Evolutionary conservation across 306 rosid genomes (phyloP).

Genomic region (Pyrus betulifolia): DNA sequence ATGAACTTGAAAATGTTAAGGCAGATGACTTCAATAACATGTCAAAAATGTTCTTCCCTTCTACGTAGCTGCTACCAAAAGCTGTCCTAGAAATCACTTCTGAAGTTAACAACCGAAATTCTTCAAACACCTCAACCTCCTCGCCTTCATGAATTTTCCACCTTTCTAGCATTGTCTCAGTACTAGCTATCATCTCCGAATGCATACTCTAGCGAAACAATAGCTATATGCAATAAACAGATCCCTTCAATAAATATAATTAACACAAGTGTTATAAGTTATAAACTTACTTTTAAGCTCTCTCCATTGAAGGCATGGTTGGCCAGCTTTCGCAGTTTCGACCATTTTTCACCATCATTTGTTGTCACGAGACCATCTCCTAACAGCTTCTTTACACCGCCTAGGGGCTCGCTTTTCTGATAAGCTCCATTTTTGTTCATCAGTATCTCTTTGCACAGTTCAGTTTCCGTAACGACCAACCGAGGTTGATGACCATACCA

Average conservation of each 20-base stretch:
- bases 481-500: constrained; percentile 24
- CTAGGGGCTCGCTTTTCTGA: not conserved
- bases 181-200: constrained; percentile 12
- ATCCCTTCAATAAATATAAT: no score
- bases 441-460: constrained; percentile 25
- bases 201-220: constrained; percentile 1
- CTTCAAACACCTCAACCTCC: constrained; percentile 20
- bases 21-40: not conserved
- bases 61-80: constrained; percentile 22
- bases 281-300: constrained; percentile 9
- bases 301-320: constrained; percentile 14
- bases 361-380: constrained; percentile 22
- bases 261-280: not conserved
- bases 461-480: constrained; percentile 19
- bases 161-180: constrained; percentile 12
- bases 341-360: constrained; percentile 18
- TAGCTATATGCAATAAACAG: not conserved
- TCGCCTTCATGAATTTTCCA: constrained; percentile 16
- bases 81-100: constrained; percentile 19
- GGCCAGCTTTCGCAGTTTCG: constrained; percentile 7
- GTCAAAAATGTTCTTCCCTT: constrained; percentile 21
- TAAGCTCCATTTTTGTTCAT: constrained; percentile 3
- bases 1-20: not conserved
- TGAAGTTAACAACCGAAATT: constrained; percentile 18
- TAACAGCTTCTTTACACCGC: constrained; percentile 2